Percentiles rank a stretch among this genome's conserved stretches.
Evolutionary conservation across 2,329 filamentous ascomycete species (phyloP).

Genomic region (Colletotrichum sp.): DNA sequence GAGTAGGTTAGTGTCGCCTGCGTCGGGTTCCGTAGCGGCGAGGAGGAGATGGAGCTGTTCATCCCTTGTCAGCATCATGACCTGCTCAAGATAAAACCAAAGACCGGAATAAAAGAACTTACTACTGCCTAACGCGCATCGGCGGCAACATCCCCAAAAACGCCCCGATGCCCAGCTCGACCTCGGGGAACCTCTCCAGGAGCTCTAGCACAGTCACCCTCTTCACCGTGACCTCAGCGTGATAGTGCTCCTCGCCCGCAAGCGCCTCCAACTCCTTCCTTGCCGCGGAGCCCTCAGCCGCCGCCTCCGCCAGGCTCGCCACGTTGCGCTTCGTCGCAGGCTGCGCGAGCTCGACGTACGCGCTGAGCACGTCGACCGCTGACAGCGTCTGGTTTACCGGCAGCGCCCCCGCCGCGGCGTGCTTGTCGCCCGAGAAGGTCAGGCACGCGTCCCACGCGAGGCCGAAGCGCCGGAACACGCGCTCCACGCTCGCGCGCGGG

Average conservation of each 20-base stretch:
- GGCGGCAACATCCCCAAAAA: constrained; percentile 70
- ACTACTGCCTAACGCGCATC: constrained; percentile 51
- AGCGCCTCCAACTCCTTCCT: constrained; percentile 40
- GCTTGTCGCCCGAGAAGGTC: constrained; percentile 59
- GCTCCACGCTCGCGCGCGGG: constrained; percentile 62
- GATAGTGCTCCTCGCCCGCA: constrained; percentile 38
- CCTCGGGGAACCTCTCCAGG: constrained; percentile 59
- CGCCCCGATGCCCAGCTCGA: constrained; percentile 60
- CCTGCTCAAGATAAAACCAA: background rate
- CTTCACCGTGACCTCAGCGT: constrained; percentile 48
- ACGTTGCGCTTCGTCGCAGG: constrained; percentile 70
- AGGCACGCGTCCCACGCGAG: constrained; percentile 73
- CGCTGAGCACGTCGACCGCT: constrained; percentile 67
- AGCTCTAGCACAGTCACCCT: constrained; percentile 65
- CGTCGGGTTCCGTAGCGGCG: constrained; percentile 60
- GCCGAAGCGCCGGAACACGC: constrained; percentile 69
- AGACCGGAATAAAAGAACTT: background rate
- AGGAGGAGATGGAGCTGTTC: constrained; percentile 68
- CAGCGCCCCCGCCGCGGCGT: constrained; percentile 45
- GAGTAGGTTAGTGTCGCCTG: constrained; percentile 68
- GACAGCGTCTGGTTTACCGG: constrained; percentile 63
- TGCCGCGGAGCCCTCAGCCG: constrained; percentile 35
- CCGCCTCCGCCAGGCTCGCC: constrained; percentile 21
- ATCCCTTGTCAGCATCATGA: background rate
- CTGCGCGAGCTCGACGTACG: constrained; percentile 76